phyloP scores from a whole-genome alignment of 2,329 filamentous ascomycete species.

The Tolypocladium amazonense region DNA sequence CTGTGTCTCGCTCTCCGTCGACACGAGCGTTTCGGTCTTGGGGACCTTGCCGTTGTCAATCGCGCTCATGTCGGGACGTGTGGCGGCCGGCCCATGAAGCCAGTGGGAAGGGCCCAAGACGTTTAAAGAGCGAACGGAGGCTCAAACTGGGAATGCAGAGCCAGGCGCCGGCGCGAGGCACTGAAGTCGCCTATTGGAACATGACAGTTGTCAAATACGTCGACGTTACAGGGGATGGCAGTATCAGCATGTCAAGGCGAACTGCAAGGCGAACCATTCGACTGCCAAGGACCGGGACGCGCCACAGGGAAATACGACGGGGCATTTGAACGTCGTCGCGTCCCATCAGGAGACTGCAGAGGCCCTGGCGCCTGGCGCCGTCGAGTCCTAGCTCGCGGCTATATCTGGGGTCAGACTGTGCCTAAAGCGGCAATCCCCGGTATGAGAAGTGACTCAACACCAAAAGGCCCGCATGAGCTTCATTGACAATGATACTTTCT shows the following conservation, averaged over 20 bases:
- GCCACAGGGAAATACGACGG: not conserved
- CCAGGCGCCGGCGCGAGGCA: not conserved
- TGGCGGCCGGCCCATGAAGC: not conserved
- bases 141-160: not conserved
- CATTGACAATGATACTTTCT: too few relatives aligned
- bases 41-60: not conserved
- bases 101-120: not conserved
- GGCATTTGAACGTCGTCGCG: not conserved
- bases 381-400: not conserved
- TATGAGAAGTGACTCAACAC: too few relatives aligned
- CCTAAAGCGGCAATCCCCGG: too few relatives aligned
- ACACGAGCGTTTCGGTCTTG: not conserved
- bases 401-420: not conserved
- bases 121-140: not conserved
- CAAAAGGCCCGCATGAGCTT: too few relatives aligned
- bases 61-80: not conserved
- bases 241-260: not conserved
- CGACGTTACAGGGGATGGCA: not conserved
- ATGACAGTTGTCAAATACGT: not conserved
- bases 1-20: not conserved
- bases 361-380: not conserved
- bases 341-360: not conserved
- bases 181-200: not conserved
- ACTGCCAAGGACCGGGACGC: not conserved
- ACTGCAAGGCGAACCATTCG: not conserved